Conservation (phyloP, 129 eudicot species). For the Escallonia rubra region DNA sequence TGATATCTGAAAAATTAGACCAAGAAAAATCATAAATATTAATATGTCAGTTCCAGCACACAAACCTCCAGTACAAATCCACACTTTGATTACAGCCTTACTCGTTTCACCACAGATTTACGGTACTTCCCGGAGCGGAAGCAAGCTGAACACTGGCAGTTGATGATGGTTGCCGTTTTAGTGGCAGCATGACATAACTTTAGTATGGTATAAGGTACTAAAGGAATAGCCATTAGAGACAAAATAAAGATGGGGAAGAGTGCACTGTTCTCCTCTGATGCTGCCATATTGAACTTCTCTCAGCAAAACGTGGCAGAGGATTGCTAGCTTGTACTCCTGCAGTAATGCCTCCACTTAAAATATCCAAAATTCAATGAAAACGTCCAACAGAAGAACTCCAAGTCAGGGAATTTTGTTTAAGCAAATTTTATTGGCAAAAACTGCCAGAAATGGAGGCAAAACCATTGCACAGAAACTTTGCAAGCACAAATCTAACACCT, state of each 20-base stretch:
- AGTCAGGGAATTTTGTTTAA: too few relatives aligned
- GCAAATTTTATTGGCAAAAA: too few relatives aligned
- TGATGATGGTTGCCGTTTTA: slow-evolving; percentile 48
- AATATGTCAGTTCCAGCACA: neutral
- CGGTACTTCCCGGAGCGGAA: slow-evolving; percentile 77
- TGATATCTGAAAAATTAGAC: slow-evolving; percentile 59
- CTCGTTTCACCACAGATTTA: slow-evolving; percentile 77
- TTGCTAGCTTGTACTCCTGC: slow-evolving; percentile 16
- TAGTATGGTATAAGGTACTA: slow-evolving; percentile 85
- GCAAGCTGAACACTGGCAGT: slow-evolving; percentile 87
- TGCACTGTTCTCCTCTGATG: slow-evolving; percentile 77
- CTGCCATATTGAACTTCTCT: slow-evolving; percentile 47
- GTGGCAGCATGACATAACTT: slow-evolving; percentile 61
- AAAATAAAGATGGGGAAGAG: slow-evolving; percentile 85
- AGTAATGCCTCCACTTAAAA: slow-evolving; percentile 5
- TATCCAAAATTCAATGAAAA: neutral
- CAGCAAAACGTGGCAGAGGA: slow-evolving; percentile 4
- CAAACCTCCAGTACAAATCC: neutral
- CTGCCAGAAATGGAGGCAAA: too few relatives aligned
- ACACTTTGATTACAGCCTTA: slow-evolving; percentile 20
- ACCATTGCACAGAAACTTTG: too few relatives aligned
- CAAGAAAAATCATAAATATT: neutral
- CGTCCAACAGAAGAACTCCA: too few relatives aligned
- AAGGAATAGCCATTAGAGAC: slow-evolving; percentile 82
- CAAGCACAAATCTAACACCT: too few relatives aligned